Base-by-base conservation (phyloP, 495 filamentous ascomycete species). In the Viridothelium virens region DNA sequence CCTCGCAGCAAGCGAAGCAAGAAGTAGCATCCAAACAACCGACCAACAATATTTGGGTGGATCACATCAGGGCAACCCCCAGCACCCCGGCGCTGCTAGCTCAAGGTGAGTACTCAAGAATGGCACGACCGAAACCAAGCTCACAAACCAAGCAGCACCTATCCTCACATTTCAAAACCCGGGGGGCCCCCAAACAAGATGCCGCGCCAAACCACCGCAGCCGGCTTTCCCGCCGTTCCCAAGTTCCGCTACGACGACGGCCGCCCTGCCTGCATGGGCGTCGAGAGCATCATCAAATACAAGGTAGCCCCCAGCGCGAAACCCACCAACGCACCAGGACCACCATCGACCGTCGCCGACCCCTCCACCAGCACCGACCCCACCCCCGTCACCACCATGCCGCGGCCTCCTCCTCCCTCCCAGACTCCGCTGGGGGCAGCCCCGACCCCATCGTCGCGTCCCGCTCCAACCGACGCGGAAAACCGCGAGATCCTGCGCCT, bases 191-290 rank as follows among this genome's bases (percentile, higher is more conserved):
- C 53, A 59, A 36, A 18, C n/a, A 59, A 4, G 5, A 36, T 18
- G 5, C 5, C 25, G 3, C 53, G 53, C 31, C 53, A 59, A 36
- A 59, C 53, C 53, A 59, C 53, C 5, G 53, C 53, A 6, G 18
- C 53, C 6, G 53, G 53, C 31, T 59, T 59, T 31, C 53, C 53
- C 7, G 53, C 53, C 5, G 53, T 59, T 31, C 53, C 53, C 11
- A 18, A 31, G 25, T 59, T 34, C 53, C 53, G 31, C 53, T 59
- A 59, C 53, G 33, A 18, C 53, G 36, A 59, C 53, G 53, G 53
- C 25, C 18, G 25, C 18, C 5, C 53, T 7, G 53, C 53, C 53
- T 59, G 53, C 53, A 33, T 59, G 25, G 2, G 25, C 53, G 53
- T 14, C 31, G 18, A 33, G 3, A 31, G 14, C 5, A 31, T 33